These are phyloP conservation scores for Physcia stellaris DNA, from an alignment of 495 filamentous ascomycete genomes.

Conservation along the genomic window DNA sequence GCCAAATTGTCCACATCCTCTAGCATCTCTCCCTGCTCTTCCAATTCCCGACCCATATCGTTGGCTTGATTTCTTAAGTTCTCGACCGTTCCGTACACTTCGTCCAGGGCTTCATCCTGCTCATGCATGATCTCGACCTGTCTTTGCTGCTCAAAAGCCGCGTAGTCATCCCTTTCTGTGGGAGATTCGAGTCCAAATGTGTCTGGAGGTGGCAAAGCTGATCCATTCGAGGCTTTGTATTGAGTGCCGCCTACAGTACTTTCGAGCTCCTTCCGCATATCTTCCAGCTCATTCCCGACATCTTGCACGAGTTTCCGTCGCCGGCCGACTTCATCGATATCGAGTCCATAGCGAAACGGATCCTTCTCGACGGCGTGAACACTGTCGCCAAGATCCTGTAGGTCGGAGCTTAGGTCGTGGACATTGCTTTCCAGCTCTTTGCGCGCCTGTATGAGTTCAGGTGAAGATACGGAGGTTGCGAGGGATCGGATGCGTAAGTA, in stretches of 20 bases:
- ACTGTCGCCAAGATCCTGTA: conserved; percentile 77
- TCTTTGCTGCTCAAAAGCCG: conserved; percentile 82
- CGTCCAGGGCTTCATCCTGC: conserved; percentile 85
- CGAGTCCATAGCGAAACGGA: conserved; percentile 79
- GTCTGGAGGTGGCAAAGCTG: conserved; percentile 53
- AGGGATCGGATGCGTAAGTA: conserved; percentile 93
- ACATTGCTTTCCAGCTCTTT: conserved; percentile 69
- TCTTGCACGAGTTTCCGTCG: conserved; percentile 76
- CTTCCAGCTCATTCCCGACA: conserved; percentile 73
- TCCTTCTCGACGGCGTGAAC: conserved; percentile 81
- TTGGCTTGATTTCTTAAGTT: conserved; percentile 80
- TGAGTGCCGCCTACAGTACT: conserved; percentile 29
- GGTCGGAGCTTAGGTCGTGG: conserved; percentile 65
- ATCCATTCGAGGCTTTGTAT: conserved; percentile 12
- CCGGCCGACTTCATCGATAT: conserved; percentile 66
- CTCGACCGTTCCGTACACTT: conserved; percentile 83
- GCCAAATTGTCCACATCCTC: conserved; percentile 68
- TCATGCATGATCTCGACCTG: conserved; percentile 87
- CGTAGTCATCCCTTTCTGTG: conserved; percentile 50
- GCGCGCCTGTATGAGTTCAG: conserved; percentile 75
- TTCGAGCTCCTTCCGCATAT: conserved; percentile 72
- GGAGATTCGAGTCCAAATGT: conserved; percentile 42
- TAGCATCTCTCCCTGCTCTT: conserved; percentile 77
- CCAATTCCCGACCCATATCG: conserved; percentile 88
- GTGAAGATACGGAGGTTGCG: conserved; percentile 52